These are phyloP conservation scores for Apiotrichum gracile DNA, from an alignment of 1,284 basidiomycete species.

Conservation along the genomic window DNA sequence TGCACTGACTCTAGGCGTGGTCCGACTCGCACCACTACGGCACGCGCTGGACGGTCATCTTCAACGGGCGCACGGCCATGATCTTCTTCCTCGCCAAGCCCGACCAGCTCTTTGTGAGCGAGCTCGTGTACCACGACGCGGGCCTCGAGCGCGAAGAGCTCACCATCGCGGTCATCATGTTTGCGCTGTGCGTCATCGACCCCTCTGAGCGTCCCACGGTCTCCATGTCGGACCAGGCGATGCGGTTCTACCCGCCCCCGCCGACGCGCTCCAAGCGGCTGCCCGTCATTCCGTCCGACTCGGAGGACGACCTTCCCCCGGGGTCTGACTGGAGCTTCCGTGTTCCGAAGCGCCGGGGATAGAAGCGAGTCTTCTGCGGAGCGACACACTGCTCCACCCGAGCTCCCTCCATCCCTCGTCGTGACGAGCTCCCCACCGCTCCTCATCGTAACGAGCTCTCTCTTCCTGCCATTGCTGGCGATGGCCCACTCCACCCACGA, in stretches of 20 bases:
- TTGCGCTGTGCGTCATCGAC: slow-evolving; percentile 2
- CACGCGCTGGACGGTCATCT: slow-evolving; percentile 9
- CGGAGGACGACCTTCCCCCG: neutral
- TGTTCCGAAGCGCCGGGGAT: neutral
- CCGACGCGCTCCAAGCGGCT: neutral
- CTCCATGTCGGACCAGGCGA: slow-evolving; percentile 4
- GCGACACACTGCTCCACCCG: too few species aligned
- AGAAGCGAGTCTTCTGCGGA: neutral
- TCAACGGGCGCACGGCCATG: slow-evolving; percentile 7
- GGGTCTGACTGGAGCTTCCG: neutral
- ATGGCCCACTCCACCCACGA: too few species aligned
- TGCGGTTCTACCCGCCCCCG: neutral
- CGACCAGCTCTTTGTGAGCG: slow-evolving; percentile 5
- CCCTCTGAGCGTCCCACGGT: slow-evolving; percentile 1
- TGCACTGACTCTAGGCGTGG: slow-evolving; percentile 4
- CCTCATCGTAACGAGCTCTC: too few species aligned
- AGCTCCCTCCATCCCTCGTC: too few species aligned
- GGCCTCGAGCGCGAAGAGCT: neutral
- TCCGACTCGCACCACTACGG: slow-evolving; percentile 8
- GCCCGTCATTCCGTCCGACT: neutral
- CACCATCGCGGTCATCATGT: slow-evolving; percentile 3
- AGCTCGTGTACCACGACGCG: slow-evolving; percentile 1
- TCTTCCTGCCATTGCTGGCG: too few species aligned
- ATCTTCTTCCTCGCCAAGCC: slow-evolving; percentile 11
- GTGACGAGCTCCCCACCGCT: too few species aligned